Base-by-base conservation (phyloP, 2,329 filamentous ascomycete species). In the Chaetomiaceae sp. region DNA sequence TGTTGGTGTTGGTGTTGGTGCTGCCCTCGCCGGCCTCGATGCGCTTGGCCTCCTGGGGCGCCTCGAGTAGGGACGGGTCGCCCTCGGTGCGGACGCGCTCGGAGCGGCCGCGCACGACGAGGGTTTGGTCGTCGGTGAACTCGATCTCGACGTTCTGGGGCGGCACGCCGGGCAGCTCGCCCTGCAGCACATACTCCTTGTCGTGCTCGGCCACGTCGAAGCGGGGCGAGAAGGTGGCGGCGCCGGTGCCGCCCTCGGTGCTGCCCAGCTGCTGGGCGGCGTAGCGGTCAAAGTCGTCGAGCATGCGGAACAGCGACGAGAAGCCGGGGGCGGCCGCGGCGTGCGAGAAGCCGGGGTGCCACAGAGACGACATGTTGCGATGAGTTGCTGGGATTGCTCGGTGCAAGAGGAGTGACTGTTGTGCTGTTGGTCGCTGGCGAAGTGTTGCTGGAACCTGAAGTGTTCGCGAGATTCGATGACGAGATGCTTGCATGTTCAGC, bases 121-220 rank as follows among this genome's bases (percentile, higher is more conserved):
- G 69, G 10, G 84, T 90, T 68, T 86, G 82, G 36, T 76, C 73
- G 62, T 91, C 86, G 47, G 79, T 83, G 72, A 90, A 93, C 62
- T 91, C 86, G 61, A 93, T 85, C 60, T 76, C 72, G 59, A 93
- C 72, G 59, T 90, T 74, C 58, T 86, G 79, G 68, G 87, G 85
- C 51, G 78, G 75, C 55, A 90, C 73, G 45, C 87, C 87, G 0
- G 86, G 83, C 6, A 93, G 79, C 65, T 93, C 87, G 58, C 86
- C 87, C 59, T 90, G 81, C 19, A 93, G 81, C 63, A 89, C 81
- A 61, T 88, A 93, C 50, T 71, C 64, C 7, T 80, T 69, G 48
- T 76, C 75, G 12, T 76, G 78, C 70, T 93, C 87, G 63, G 78
- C 81, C 51, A 91, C 75, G 60, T 91, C 86, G 61, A 91, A 91